Conservation (phyloP, 1,139 yeast genomes). For the Geotrichum aggregatum region DNA sequence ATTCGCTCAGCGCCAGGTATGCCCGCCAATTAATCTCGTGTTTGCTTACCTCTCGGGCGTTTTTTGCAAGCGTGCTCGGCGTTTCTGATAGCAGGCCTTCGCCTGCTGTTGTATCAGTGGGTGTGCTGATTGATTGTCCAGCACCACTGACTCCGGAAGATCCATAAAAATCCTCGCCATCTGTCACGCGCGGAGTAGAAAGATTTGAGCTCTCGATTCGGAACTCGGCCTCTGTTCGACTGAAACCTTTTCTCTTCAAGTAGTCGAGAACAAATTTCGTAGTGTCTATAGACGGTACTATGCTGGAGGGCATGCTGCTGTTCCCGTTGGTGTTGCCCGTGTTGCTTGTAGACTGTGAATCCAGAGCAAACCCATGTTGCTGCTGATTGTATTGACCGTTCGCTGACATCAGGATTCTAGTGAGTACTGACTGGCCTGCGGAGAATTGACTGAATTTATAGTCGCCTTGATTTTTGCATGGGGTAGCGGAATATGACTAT, state of each 20-base stretch:
- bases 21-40: slow-evolving; percentile 46
- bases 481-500: too few species aligned
- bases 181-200: slow-evolving; percentile 48
- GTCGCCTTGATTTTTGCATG: too few species aligned
- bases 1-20: slow-evolving; percentile 70
- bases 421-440: too few species aligned
- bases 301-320: not conserved
- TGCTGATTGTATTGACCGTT: slow-evolving; percentile 3
- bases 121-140: not conserved
- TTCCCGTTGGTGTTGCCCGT: not conserved
- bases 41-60: not conserved
- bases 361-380: not conserved
- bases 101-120: not conserved
- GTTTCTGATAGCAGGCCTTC: not conserved
- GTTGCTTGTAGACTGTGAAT: not conserved
- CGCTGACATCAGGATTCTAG: not conserved
- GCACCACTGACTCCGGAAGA: slow-evolving; percentile 9
- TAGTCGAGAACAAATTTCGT: slow-evolving; percentile 65
- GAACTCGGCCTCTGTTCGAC: slow-evolving; percentile 88
- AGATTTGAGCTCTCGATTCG: slow-evolving; percentile 80
- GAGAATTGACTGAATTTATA: too few species aligned
- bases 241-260: slow-evolving; percentile 88
- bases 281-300: slow-evolving; percentile 9
- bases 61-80: slow-evolving; percentile 34
- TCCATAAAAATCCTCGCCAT: slow-evolving; percentile 1